Evolutionary conservation across 2,329 filamentous ascomycete species (phyloP).

Genomic region (Alternaria viburni): DNA sequence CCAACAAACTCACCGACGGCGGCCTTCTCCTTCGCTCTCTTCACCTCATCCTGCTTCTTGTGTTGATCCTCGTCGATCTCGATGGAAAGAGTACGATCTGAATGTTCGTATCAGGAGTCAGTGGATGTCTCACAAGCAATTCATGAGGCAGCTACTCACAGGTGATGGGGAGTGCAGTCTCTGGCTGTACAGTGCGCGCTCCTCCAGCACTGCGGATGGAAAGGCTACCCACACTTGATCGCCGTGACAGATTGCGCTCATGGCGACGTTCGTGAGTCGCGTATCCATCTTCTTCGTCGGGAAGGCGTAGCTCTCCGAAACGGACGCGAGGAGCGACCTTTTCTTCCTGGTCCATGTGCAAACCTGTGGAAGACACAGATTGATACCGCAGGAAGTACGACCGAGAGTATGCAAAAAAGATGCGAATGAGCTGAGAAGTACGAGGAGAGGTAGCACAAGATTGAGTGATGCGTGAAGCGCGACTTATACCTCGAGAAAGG

Average conservation of each 20-base stretch:
- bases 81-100: constrained; percentile 52
- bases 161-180: constrained; percentile 51
- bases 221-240: constrained; percentile 45
- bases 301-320: constrained; percentile 27
- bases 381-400: constrained; percentile 15
- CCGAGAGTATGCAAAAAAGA: constrained; percentile 4
- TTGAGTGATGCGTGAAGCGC: constrained; percentile 4
- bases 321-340: constrained; percentile 25
- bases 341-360: constrained; percentile 37
- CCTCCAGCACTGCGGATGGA: constrained; percentile 45
- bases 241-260: constrained; percentile 37
- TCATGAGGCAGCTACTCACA: constrained; percentile 15
- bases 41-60: constrained; percentile 35
- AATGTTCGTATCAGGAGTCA: background rate
- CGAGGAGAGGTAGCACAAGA: constrained; percentile 5
- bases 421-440: constrained; percentile 7
- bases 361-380: background rate
- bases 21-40: constrained; percentile 43
- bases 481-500: constrained; percentile 13
- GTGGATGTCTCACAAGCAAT: background rate
- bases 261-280: constrained; percentile 31
- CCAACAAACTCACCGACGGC: constrained; percentile 35
- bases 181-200: constrained; percentile 48
- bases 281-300: constrained; percentile 44
- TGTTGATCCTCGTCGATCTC: constrained; percentile 48